A percentile compares a stretch with the other conserved stretches of the same genome.
phyloP scores from a whole-genome alignment of 345 rosid genomes.

The Mercurialis annua region DNA sequence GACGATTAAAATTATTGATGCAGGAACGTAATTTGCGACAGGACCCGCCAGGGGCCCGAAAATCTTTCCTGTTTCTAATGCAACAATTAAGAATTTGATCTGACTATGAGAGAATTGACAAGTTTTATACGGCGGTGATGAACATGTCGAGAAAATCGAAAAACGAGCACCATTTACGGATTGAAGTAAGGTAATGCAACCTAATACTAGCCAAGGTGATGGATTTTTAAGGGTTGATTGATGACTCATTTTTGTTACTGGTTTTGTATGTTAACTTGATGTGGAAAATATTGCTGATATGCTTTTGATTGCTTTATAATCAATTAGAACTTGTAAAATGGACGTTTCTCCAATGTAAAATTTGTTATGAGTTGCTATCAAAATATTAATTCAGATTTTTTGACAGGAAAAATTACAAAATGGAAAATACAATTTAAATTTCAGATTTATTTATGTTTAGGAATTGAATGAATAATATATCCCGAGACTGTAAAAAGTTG shows the following conservation, averaged over 20 bases:
- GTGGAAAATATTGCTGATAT: neutral
- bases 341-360: neutral
- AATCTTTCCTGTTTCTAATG: constrained; percentile 19
- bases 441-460: neutral
- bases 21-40: constrained; percentile 15
- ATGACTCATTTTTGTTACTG: constrained; percentile 9
- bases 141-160: constrained; percentile 8
- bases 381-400: neutral
- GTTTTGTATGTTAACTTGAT: constrained; percentile 5
- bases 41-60: constrained; percentile 11
- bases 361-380: constrained; percentile 20
- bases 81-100: constrained; percentile 2
- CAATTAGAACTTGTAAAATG: neutral
- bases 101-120: constrained; percentile 13
- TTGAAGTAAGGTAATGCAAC: constrained; percentile 19
- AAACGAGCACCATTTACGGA: constrained; percentile 10
- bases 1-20: constrained; percentile 6
- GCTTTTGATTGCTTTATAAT: constrained; percentile 15
- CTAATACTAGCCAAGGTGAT: constrained; percentile 15
- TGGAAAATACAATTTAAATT: neutral
- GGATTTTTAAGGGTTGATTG: constrained; percentile 5
- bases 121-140: neutral
- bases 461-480: neutral
- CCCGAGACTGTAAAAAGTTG: neutral
- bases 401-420: neutral